Base-by-base conservation (phyloP, 495 filamentous ascomycete species). In the Chaetomium cochliodes region DNA sequence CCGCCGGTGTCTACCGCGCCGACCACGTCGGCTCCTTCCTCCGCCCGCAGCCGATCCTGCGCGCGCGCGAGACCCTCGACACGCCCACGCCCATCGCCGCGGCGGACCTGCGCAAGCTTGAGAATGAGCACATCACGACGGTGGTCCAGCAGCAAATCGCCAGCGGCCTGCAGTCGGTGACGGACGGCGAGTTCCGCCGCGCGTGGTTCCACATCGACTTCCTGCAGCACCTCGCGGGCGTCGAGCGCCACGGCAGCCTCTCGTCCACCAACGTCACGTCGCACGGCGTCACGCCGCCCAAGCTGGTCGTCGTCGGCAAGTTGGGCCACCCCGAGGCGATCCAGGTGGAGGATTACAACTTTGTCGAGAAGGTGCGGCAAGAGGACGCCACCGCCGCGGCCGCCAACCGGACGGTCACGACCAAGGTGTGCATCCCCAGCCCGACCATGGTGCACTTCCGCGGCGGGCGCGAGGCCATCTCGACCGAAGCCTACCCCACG, bases 151-250 rank as follows among this genome's bases (percentile, higher is more conserved):
- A 77, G 39, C 87, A 90, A 75, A 73, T 85, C 65, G 77, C 84
- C 64, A 80, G 84, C 26, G 88, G 89, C 57, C 85, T 89, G 71
- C 80, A 79, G 58, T 80, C 81, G 49, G 78, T 90, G 55, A 86
- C 87, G 16, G 88, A 91, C 77, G 89, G 89, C 70, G 89, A 92
- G 74, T 91, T 88, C 72, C 81, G 87, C 66, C 78, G 86, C 57
- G 68, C 65, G 39, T 81, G 71, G 71, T 81, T 81, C 70, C 79
- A 81, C 67, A 79, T 81, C 47, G 79, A 81, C 65, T 81, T 81
- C 69, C 68, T 81, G 41, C 73, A 77, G 67, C 74, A 79, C 63
- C 58, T 81, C 9, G 68, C 68, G 26, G 78, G 79, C 42, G 70
- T 81, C 67, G 77, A 80, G 73, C 74, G 74, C 58, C 73, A 73